Evolutionary conservation across 2,329 filamentous ascomycete species (phyloP).

Genomic region (Cordyceps pruinosa): DNA sequence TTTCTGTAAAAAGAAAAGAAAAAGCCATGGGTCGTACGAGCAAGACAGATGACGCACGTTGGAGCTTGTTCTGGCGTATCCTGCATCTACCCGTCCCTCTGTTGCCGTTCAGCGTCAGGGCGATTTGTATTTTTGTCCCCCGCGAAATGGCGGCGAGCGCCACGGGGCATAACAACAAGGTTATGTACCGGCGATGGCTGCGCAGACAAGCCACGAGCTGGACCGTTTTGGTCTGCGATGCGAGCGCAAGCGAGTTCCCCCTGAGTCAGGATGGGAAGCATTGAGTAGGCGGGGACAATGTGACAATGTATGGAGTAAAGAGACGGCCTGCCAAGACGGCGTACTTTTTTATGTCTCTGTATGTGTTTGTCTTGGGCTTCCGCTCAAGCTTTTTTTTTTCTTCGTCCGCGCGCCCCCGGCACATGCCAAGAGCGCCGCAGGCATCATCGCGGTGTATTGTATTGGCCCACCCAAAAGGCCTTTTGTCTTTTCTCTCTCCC

Average conservation of each 20-base stretch:
- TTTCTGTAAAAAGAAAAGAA: no score
- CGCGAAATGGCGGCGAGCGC: no score
- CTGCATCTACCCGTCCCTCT: no score
- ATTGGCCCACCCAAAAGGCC: no score
- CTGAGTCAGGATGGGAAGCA: not conserved
- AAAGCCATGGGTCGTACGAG: no score
- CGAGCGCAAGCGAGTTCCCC: not conserved
- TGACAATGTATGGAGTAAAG: not conserved
- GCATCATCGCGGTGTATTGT: not conserved
- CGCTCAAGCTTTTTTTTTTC: not conserved
- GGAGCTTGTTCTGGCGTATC: no score
- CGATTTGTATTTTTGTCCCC: no score
- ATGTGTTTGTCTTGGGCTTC: not conserved
- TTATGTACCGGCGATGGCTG: not conserved
- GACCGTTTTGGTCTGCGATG: not conserved
- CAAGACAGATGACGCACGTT: no score
- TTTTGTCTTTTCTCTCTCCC: no score
- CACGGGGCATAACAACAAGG: not conserved
- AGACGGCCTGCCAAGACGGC: not conserved
- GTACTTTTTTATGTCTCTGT: not conserved
- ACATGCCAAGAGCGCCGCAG: not conserved
- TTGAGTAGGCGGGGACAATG: no score
- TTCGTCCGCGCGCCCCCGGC: not conserved
- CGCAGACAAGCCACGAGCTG: not conserved
- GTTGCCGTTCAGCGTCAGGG: no score